Conservation (phyloP, 768 basidiomycete species). For the Dacryopinax spathularia region DNA sequence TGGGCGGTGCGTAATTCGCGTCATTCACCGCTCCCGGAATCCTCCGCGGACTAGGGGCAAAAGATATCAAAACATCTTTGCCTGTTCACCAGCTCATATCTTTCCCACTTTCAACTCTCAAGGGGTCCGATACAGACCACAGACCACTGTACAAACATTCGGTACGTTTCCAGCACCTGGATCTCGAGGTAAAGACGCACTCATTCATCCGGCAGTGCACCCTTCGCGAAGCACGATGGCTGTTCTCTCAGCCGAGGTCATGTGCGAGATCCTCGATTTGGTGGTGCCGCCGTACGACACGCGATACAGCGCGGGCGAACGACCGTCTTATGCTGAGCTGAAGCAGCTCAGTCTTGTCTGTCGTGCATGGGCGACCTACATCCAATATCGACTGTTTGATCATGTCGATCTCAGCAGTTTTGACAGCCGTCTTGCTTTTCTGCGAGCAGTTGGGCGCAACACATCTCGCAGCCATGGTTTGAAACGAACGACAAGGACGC, state of each 20-base stretch:
- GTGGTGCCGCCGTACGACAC: neutral
- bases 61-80: neutral
- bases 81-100: neutral
- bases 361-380: neutral
- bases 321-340: neutral
- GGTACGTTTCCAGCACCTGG: neutral
- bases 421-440: neutral
- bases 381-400: neutral
- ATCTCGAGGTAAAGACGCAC: neutral
- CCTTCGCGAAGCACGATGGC: neutral
- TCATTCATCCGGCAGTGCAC: neutral
- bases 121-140: neutral
- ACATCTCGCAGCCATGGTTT: neutral
- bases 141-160: neutral
- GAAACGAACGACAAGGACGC: neutral
- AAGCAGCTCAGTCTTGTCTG: neutral
- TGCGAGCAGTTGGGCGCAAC: neutral
- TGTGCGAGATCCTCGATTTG: conserved; percentile 2
- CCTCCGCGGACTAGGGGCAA: neutral
- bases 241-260: conserved; percentile 1
- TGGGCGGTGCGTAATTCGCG: neutral
- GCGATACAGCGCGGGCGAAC: neutral
- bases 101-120: neutral
- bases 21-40: neutral
- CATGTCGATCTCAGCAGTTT: neutral